These are phyloP conservation scores for Glomus cerebriforme DNA, from an alignment of 192 early-diverging fungal genomes.

Conservation along the genomic window DNA sequence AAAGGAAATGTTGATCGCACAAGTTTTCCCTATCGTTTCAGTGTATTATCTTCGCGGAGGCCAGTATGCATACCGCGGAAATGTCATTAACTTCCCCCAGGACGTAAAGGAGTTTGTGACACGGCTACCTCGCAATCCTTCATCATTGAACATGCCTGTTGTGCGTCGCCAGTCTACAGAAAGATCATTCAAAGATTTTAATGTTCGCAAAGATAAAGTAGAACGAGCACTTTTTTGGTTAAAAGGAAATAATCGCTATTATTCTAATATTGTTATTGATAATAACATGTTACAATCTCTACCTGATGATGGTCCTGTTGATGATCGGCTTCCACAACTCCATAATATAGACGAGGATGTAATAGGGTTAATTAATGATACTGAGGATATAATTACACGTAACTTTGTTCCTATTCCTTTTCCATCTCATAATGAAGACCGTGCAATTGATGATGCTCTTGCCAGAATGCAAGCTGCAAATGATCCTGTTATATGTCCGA, in stretches of 20 bases:
- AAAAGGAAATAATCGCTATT: background rate
- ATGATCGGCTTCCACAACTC: background rate
- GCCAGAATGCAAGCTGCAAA: background rate
- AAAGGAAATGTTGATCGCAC: background rate
- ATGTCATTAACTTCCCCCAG: background rate
- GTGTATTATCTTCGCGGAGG: background rate
- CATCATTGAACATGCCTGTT: background rate
- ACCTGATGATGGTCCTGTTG: background rate
- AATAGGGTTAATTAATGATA: background rate
- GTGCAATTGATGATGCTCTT: background rate
- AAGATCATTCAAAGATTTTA: slow-evolving; percentile 1
- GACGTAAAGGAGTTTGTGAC: background rate
- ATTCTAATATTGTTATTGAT: background rate
- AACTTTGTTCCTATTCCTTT: background rate
- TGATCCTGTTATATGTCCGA: background rate
- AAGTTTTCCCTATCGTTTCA: background rate
- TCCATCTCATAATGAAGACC: background rate
- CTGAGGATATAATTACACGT: background rate
- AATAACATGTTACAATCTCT: background rate
- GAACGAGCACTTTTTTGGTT: background rate
- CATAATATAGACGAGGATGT: background rate
- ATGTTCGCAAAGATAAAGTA: background rate
- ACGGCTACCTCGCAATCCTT: background rate
- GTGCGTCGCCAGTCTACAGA: background rate
- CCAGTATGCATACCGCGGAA: background rate